A percentile compares a stretch with the other conserved stretches of the same genome.
Evolutionary conservation across 2,329 filamentous ascomycete species (phyloP).

Genomic region (Curvularia sp.): DNA sequence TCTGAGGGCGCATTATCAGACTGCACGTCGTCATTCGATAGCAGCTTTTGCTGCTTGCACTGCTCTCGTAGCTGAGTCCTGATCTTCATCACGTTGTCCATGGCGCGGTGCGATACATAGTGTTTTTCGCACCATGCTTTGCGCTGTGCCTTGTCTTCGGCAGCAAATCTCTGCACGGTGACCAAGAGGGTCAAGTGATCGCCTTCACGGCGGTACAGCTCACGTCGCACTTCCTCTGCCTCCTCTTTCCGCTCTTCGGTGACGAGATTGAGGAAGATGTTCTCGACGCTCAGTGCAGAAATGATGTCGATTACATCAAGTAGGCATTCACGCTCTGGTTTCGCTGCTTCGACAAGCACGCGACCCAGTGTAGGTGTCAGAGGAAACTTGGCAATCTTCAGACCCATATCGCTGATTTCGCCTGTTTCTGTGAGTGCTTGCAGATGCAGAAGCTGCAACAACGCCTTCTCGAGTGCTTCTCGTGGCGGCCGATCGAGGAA

Average conservation of each 20-base stretch:
- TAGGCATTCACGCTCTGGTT: constrained; percentile 74
- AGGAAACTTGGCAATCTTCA: constrained; percentile 81
- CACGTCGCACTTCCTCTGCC: constrained; percentile 61
- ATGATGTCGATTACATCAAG: constrained; percentile 86
- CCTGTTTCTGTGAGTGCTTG: constrained; percentile 76
- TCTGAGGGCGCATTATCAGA: constrained; percentile 42
- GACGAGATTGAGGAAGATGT: constrained; percentile 65
- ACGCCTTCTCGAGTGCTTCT: constrained; percentile 79
- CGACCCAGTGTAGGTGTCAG: constrained; percentile 81
- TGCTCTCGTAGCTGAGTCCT: constrained; percentile 67
- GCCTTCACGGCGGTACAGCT: constrained; percentile 66
- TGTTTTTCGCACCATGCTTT: constrained; percentile 66
- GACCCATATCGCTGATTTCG: constrained; percentile 74
- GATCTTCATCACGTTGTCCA: constrained; percentile 71
- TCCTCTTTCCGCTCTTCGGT: constrained; percentile 67
- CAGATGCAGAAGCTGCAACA: constrained; percentile 80
- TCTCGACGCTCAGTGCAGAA: constrained; percentile 69
- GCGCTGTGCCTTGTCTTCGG: constrained; percentile 63
- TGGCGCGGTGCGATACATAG: constrained; percentile 67
- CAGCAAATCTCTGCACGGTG: constrained; percentile 66
- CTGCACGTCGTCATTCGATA: constrained; percentile 29
- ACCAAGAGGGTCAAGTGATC: constrained; percentile 69
- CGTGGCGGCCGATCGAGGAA: constrained; percentile 81
- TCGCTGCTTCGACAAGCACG: constrained; percentile 80
- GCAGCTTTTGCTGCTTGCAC: constrained; percentile 58